phyloP scores from a whole-genome alignment of 2,329 filamentous ascomycete genomes.

The Aspergillus ochraceoroseus region DNA sequence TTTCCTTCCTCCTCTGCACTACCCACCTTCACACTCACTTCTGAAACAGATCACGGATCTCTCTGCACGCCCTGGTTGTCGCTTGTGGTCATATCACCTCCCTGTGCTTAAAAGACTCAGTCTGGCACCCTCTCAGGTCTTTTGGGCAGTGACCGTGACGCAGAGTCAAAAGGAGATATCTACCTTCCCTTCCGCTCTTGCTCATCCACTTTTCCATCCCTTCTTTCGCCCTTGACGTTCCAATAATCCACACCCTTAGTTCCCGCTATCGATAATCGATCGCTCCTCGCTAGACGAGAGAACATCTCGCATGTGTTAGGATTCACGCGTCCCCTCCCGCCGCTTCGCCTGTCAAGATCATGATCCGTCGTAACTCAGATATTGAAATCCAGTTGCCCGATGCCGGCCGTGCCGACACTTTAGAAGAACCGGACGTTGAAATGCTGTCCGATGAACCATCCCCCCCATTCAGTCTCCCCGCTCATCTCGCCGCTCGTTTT shows the following conservation, averaged over 20 bases:
- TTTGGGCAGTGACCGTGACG: slow-evolving; percentile 1
- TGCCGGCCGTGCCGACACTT: slow-evolving; percentile 26
- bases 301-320: slow-evolving; percentile 48
- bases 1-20: slow-evolving; percentile 10
- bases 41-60: slow-evolving; percentile 38
- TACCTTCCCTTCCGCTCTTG: not conserved
- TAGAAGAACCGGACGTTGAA: slow-evolving; percentile 38
- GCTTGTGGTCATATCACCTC: slow-evolving; percentile 1
- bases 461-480: slow-evolving; percentile 49
- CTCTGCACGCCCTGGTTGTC: slow-evolving; percentile 18
- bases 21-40: slow-evolving; percentile 10
- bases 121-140: slow-evolving; percentile 6
- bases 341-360: slow-evolving; percentile 19
- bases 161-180: not conserved
- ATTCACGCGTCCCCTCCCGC: not conserved
- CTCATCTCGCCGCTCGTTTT: slow-evolving; percentile 61
- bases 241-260: not conserved
- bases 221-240: not conserved
- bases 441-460: slow-evolving; percentile 39
- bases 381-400: slow-evolving; percentile 41
- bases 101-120: not conserved
- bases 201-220: slow-evolving; percentile 6
- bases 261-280: slow-evolving; percentile 17
- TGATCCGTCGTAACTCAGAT: slow-evolving; percentile 43
- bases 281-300: slow-evolving; percentile 15